Evolutionary conservation across 2,329 filamentous ascomycete genomes (phyloP).

Genomic region (Neofusicoccum sp.): DNA sequence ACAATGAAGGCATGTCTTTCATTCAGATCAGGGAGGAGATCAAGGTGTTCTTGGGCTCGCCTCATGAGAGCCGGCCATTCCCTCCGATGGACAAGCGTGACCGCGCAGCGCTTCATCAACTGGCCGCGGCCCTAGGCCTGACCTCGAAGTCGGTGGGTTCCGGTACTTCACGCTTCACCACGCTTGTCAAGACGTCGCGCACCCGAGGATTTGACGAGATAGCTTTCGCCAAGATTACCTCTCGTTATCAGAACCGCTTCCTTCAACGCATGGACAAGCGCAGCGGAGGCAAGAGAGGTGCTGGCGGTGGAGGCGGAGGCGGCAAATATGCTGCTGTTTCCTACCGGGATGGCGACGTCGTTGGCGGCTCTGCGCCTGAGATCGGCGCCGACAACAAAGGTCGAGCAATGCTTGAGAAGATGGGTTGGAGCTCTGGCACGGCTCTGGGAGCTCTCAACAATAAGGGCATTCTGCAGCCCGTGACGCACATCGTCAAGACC

Average conservation of each 20-base stretch:
- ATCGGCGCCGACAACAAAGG: conserved; percentile 82
- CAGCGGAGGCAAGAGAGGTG: conserved; percentile 8
- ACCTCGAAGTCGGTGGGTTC: conserved; percentile 83
- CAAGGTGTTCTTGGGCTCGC: conserved; percentile 66
- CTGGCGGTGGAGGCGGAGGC: conserved; percentile 39
- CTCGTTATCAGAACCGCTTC: conserved; percentile 10
- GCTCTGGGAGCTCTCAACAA: conserved; percentile 80
- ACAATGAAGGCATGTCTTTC: conserved; percentile 70
- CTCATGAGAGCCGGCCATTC: conserved; percentile 67
- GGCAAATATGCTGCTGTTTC: conserved; percentile 49
- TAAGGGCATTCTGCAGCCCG: conserved; percentile 84
- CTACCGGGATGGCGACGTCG: conserved; percentile 83
- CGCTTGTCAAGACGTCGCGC: conserved; percentile 72
- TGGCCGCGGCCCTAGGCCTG: conserved; percentile 74
- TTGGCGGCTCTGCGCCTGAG: conserved; percentile 83
- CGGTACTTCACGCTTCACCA: conserved; percentile 72
- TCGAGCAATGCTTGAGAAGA: conserved; percentile 87
- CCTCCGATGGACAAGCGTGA: conserved; percentile 82
- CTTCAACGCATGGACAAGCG: conserved; percentile 14
- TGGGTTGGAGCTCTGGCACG: conserved; percentile 92
- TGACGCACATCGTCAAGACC: conserved; percentile 84
- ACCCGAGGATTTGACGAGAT: conserved; percentile 65
- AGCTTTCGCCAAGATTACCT: conserved; percentile 50
- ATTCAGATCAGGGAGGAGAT: conserved; percentile 74
- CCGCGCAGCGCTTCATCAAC: conserved; percentile 77